Conservation (phyloP, 495 filamentous ascomycete species). For the Beverwykella pulmonaria region DNA sequence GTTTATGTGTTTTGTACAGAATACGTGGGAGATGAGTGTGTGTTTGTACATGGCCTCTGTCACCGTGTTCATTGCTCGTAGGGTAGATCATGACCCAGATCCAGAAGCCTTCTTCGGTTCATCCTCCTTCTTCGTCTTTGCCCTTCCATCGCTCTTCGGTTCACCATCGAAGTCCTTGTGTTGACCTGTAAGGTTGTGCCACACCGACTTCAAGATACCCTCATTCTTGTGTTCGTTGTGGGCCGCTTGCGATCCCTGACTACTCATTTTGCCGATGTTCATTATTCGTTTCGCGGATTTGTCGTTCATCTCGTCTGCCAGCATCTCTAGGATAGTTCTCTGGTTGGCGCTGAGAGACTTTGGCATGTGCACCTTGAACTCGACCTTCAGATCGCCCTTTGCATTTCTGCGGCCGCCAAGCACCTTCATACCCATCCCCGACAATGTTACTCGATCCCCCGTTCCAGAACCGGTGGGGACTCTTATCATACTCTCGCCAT, state of each 20-base stretch:
- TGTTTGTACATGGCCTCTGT: neutral
- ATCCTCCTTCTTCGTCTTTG: slow-evolving; percentile 45
- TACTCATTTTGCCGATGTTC: slow-evolving; percentile 60
- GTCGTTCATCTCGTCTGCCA: slow-evolving; percentile 92
- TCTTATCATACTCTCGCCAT: slow-evolving; percentile 84
- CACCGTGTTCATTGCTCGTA: neutral
- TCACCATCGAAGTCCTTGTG: slow-evolving; percentile 52
- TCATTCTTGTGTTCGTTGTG: slow-evolving; percentile 66
- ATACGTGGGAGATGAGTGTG: slow-evolving; percentile 8
- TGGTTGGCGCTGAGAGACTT: slow-evolving; percentile 89
- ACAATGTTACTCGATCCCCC: slow-evolving; percentile 83
- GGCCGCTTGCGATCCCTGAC: slow-evolving; percentile 28
- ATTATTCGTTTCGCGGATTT: slow-evolving; percentile 90
- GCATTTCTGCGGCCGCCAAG: slow-evolving; percentile 57
- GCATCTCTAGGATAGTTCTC: slow-evolving; percentile 86
- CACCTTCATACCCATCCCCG: slow-evolving; percentile 90
- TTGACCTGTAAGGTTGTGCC: slow-evolving; percentile 84
- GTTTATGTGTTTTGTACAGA: slow-evolving; percentile 3
- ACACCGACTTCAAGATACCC: slow-evolving; percentile 84
- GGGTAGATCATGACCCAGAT: slow-evolving; percentile 42
- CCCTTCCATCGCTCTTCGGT: slow-evolving; percentile 36
- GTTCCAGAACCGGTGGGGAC: slow-evolving; percentile 89
- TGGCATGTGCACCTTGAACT: slow-evolving; percentile 93
- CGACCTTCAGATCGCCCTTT: slow-evolving; percentile 83
- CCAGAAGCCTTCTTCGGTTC: slow-evolving; percentile 63